These are phyloP conservation scores for Kondoa malvinella DNA, from an alignment of 768 basidiomycete species.

Conservation along the genomic window DNA sequence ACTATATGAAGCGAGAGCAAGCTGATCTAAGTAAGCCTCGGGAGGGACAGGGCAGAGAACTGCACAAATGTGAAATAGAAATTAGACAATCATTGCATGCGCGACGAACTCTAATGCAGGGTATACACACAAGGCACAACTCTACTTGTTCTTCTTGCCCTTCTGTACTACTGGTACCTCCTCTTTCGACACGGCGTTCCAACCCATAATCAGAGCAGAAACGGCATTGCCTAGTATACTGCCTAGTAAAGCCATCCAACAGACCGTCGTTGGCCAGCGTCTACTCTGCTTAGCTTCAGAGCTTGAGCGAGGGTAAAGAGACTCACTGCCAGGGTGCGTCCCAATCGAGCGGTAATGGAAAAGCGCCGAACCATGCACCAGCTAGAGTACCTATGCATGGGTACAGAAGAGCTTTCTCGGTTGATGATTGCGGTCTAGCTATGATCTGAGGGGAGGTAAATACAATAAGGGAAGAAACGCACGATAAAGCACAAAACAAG, in stretches of 20 bases:
- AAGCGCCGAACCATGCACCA: neutral
- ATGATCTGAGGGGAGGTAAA: neutral
- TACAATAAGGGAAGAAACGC: neutral
- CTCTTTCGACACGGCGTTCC: neutral
- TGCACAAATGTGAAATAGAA: too few relatives aligned
- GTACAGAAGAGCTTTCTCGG: neutral
- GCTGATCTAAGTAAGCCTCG: too few relatives aligned
- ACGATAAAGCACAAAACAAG: too few relatives aligned
- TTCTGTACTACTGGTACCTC: neutral
- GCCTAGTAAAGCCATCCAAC: neutral
- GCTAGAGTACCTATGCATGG: neutral
- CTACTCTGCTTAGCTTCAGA: neutral
- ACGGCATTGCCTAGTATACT: neutral
- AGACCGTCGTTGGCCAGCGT: neutral
- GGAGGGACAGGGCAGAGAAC: too few relatives aligned
- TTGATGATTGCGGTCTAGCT: neutral
- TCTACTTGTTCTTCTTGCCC: neutral
- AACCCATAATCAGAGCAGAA: neutral
- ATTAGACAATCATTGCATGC: too few relatives aligned
- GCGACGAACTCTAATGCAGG: neutral
- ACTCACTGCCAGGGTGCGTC: constrained; percentile 6
- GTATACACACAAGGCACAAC: neutral
- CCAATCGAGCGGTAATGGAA: constrained; percentile 3
- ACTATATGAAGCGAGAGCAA: too few relatives aligned
- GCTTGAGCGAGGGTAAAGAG: neutral